Evolutionary conservation across 2,329 filamentous ascomycete species (phyloP), one percentile per base, ranked within the genome.

Genomic region (Arthrobotrys musiformis): DNA sequence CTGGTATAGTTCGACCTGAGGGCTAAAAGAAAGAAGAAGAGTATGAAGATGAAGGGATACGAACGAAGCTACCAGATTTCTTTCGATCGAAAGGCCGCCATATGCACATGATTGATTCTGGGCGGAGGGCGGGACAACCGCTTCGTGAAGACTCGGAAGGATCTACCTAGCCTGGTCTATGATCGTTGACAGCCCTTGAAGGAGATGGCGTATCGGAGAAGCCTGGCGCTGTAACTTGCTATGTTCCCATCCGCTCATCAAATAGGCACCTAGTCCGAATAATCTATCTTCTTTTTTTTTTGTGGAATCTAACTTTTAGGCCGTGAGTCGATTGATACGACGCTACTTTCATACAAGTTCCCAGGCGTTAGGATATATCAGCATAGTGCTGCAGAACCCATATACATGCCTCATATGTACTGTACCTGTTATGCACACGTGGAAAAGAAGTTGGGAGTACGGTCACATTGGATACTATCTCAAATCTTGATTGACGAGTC

Each of bases 101-200:
- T 54, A 17, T n/a, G n/a, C n/a, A n/a, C n/a, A n/a, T n/a, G n/a
- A n/a, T n/a, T n/a, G n/a, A n/a, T n/a, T n/a, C n/a, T n/a, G n/a
- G n/a, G n/a, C n/a, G n/a, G n/a, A n/a, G 50, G 37, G 24, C 24
- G 35, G 44, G 35, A 19, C 8, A n/a, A 58, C n/a, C 24, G 2
- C 33, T 48, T 61, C 19, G 58, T 54, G 70, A 74, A 54, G 52
- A 54, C 54, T 74, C 37, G 48, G 42, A 42, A 60, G 40, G 58
- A 68, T 63, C 63, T 69, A 64, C 63, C 58, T 40, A 76, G 22
- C 72, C 58, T 37, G 50, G 58, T 50, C 72, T 70, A 58, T 76
- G 72, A 60, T 68, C 58, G 58, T 60, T 63, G 22, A 50, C 33
- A 33, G 44, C 58, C n/a, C 17, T 58, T 44, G 46, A 66, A 64